These are phyloP conservation scores for Kokia cookei DNA, from an alignment of 441 rosid species.

Conservation along the genomic window DNA sequence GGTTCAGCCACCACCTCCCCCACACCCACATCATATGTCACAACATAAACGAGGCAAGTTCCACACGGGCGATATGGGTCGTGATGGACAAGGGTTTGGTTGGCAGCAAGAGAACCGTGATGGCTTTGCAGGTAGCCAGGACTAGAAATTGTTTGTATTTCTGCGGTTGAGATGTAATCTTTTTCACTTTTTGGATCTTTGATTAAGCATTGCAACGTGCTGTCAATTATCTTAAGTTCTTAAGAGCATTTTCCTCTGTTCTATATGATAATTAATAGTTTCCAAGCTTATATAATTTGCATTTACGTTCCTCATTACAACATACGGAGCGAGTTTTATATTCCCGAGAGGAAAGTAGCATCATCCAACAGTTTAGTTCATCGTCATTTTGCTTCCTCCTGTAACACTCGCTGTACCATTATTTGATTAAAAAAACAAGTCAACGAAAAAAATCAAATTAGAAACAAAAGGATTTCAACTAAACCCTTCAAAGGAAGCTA, in stretches of 20 bases:
- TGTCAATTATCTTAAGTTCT: not conserved
- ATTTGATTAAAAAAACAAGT: too few relatives aligned
- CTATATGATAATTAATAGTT: not conserved
- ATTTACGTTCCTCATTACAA: not conserved
- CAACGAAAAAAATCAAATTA: too few relatives aligned
- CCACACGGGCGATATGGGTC: constrained; percentile 37
- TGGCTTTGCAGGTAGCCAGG: constrained; percentile 37
- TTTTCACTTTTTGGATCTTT: not conserved
- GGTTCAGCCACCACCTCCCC: constrained; percentile 33
- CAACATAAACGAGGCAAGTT: constrained; percentile 42
- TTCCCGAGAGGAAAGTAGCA: too few relatives aligned
- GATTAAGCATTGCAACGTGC: not conserved
- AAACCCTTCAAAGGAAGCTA: too few relatives aligned
- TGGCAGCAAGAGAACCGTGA: constrained; percentile 81
- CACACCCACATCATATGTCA: constrained; percentile 36
- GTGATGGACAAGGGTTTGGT: constrained; percentile 56
- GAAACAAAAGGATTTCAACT: too few relatives aligned
- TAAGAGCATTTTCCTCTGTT: not conserved
- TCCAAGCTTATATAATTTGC: not conserved
- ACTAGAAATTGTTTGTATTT: not conserved
- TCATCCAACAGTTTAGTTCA: too few relatives aligned
- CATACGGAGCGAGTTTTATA: too few relatives aligned
- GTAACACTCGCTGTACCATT: too few relatives aligned
- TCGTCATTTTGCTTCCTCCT: too few relatives aligned
- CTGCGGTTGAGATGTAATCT: not conserved